phyloP scores from a whole-genome alignment of 2,329 filamentous ascomycete species.

The Trichoderma sp. region DNA sequence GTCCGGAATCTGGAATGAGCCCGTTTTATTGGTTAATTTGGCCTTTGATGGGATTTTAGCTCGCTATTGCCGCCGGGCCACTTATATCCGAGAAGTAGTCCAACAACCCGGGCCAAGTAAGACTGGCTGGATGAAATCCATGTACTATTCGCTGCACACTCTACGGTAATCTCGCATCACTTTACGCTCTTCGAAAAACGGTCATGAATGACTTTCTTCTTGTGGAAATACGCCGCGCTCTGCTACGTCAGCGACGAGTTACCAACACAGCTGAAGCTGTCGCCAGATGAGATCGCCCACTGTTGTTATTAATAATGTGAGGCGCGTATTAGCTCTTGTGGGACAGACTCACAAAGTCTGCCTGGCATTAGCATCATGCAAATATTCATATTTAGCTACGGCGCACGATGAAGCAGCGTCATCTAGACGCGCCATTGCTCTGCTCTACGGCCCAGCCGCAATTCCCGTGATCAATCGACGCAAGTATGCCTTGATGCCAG shows the following conservation, averaged over 20 bases:
- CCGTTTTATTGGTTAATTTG: background rate
- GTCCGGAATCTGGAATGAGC: background rate
- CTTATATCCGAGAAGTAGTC: constrained; percentile 10
- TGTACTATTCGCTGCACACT: background rate
- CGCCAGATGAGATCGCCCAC: background rate
- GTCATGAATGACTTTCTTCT: background rate
- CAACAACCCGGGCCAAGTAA: background rate
- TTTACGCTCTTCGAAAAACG: background rate
- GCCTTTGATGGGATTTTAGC: background rate
- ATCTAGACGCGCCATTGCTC: constrained; percentile 6
- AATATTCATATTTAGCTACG: constrained; percentile 7
- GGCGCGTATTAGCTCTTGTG: background rate
- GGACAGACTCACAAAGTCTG: constrained; percentile 1
- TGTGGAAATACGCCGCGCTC: background rate
- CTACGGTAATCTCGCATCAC: background rate
- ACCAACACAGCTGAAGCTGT: background rate
- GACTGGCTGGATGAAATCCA: background rate
- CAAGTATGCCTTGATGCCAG: constrained; percentile 21
- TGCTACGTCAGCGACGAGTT: background rate
- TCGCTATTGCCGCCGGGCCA: constrained; percentile 6
- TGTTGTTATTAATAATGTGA: constrained; percentile 10
- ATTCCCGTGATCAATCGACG: constrained; percentile 9
- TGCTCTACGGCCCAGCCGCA: background rate
- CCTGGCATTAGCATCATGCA: constrained; percentile 5
- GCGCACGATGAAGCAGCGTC: constrained; percentile 6